Percentiles rank a stretch among this genome's conserved stretches.
phyloP scores from a whole-genome alignment of 345 rosid species.

The Eucalyptus shirleyi region DNA sequence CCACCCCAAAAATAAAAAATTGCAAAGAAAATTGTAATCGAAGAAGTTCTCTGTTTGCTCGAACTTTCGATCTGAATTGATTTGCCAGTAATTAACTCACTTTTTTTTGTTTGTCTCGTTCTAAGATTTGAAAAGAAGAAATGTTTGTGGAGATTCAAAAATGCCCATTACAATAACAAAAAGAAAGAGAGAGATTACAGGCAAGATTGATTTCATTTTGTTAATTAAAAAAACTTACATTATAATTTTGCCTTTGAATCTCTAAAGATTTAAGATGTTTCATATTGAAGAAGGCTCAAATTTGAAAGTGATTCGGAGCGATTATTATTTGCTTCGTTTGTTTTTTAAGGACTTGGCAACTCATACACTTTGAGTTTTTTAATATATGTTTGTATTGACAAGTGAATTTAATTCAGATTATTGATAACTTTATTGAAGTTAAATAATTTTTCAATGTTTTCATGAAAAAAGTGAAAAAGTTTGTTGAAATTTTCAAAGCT shows the following conservation, averaged over 20 bases:
- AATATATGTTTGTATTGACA: background rate
- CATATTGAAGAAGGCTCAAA: rapidly evolving
- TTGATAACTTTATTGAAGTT: background rate
- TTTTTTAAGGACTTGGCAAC: background rate
- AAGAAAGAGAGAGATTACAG: background rate
- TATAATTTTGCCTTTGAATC: rapidly evolving
- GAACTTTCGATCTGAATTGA: background rate
- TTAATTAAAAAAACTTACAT: background rate
- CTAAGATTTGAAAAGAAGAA: background rate
- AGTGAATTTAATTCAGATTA: background rate
- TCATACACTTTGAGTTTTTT: background rate
- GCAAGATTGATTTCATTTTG: background rate
- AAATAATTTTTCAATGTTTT: background rate
- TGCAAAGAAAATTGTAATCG: background rate
- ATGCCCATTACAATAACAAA: background rate
- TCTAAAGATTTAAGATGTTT: background rate
- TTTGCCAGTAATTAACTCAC: background rate
- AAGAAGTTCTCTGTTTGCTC: background rate
- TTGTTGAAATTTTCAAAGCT: background rate
- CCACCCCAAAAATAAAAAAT: background rate
- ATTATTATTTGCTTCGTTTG: background rate
- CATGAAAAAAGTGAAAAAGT: background rate
- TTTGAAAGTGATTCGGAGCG: rapidly evolving
- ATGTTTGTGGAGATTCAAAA: background rate
- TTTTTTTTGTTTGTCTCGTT: background rate